Conservation (phyloP, 257 asterid species). For the Ligustrum vulgare region DNA sequence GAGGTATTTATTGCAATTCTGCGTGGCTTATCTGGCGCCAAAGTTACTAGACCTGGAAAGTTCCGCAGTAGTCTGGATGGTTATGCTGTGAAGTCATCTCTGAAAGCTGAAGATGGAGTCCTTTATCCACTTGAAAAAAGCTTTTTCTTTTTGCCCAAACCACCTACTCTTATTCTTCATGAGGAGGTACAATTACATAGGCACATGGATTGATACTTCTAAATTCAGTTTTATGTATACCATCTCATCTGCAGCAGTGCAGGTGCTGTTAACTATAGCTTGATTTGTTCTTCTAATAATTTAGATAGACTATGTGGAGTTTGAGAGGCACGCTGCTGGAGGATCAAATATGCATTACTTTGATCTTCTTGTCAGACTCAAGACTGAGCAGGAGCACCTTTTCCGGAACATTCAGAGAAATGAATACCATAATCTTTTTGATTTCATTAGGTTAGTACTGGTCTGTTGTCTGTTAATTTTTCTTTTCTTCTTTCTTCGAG, state of each 20-base stretch:
- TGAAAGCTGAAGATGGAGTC: constrained; percentile 99
- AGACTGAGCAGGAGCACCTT: constrained; percentile 93
- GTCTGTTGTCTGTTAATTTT: constrained; percentile 17
- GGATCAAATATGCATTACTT: constrained; percentile 97
- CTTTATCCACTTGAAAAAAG: constrained; percentile 98
- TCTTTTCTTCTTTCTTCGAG: not conserved
- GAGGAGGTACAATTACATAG: constrained; percentile 65
- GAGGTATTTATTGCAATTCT: constrained; percentile 69
- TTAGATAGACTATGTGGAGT: constrained; percentile 93
- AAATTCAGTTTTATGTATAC: not conserved
- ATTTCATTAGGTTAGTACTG: constrained; percentile 64
- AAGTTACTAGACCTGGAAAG: constrained; percentile 89
- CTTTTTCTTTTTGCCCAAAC: constrained; percentile 97
- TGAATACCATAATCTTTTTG: constrained; percentile 74
- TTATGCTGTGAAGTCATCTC: constrained; percentile 93
- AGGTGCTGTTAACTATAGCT: constrained; percentile 16
- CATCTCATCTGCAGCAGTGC: not conserved
- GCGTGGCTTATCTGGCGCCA: constrained; percentile 93
- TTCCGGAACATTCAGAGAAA: constrained; percentile 93
- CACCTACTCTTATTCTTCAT: constrained; percentile 93
- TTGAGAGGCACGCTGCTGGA: constrained; percentile 96
- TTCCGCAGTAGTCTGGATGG: constrained; percentile 88
- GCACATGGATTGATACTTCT: not conserved
- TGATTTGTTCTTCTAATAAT: constrained; percentile 16
- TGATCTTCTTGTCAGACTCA: constrained; percentile 84